Evolutionary conservation across 176 grass and related monocot species (phyloP).

Genomic region (Rhynchospora breviuscula): DNA sequence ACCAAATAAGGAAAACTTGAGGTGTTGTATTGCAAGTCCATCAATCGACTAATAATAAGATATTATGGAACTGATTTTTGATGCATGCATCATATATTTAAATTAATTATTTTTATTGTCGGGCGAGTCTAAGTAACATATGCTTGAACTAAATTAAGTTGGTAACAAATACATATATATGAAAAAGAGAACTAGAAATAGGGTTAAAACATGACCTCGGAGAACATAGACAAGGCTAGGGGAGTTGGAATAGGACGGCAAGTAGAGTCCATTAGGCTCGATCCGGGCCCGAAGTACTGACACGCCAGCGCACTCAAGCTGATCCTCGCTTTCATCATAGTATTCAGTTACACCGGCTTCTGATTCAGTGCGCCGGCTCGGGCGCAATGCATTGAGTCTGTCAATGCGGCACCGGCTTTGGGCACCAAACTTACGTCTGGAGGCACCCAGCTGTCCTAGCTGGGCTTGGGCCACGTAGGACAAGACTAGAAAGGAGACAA

Average conservation of each 20-base stretch:
- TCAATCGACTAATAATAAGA: background rate
- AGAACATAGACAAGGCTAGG: slow-evolving; percentile 37
- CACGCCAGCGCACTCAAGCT: slow-evolving; percentile 36
- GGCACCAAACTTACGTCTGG: background rate
- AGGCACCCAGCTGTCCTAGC: slow-evolving; percentile 12
- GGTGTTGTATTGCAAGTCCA: background rate
- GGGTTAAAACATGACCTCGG: slow-evolving; percentile 12
- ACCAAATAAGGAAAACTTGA: background rate
- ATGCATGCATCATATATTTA: background rate
- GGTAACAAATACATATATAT: background rate
- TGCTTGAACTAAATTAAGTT: background rate
- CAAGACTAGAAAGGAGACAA: slow-evolving; percentile 1
- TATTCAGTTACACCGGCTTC: slow-evolving; percentile 35
- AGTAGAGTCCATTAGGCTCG: slow-evolving; percentile 31
- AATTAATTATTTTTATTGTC: background rate
- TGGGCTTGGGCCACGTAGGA: slow-evolving; percentile 5
- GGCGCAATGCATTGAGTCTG: slow-evolving; percentile 21
- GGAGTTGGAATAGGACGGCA: slow-evolving; percentile 37
- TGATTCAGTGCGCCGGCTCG: slow-evolving; percentile 21
- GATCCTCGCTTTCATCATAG: slow-evolving; percentile 34
- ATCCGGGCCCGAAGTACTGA: slow-evolving; percentile 25
- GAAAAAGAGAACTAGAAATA: background rate
- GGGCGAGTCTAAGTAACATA: background rate
- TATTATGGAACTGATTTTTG: background rate
- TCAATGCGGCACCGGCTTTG: slow-evolving; percentile 28